Evolutionary conservation across 345 rosid genomes (phyloP).

Genomic region (Camelina hispida): DNA sequence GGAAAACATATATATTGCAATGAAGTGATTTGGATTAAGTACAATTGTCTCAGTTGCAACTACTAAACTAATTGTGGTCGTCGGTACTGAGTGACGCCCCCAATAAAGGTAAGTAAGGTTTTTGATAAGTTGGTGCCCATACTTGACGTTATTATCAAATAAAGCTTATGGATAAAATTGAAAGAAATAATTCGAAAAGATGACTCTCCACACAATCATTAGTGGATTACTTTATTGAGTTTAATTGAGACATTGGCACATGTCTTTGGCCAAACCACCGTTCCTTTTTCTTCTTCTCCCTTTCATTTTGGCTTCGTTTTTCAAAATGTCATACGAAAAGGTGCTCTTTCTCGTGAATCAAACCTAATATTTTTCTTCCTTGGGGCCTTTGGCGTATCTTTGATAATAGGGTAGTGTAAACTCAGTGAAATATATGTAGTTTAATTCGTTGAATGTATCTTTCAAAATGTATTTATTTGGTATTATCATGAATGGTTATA

Average conservation of each 20-base stretch:
- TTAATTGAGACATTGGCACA: slow-evolving; percentile 44
- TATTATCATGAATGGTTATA: too few species aligned
- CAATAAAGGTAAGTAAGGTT: slow-evolving; percentile 22
- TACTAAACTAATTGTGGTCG: slow-evolving; percentile 14
- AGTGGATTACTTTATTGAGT: slow-evolving; percentile 37
- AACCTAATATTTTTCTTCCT: neutral
- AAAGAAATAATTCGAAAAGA: slow-evolving; percentile 37
- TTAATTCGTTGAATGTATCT: too few species aligned
- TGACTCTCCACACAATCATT: slow-evolving; percentile 38
- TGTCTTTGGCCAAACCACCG: slow-evolving; percentile 42
- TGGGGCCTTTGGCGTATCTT: neutral
- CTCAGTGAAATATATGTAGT: too few species aligned
- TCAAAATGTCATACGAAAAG: slow-evolving; percentile 11
- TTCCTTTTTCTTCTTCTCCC: slow-evolving; percentile 15
- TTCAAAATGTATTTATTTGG: too few species aligned
- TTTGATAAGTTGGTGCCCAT: slow-evolving; percentile 42
- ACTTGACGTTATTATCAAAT: slow-evolving; percentile 32
- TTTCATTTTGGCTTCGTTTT: slow-evolving; percentile 26
- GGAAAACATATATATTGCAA: neutral
- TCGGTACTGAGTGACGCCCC: slow-evolving; percentile 31
- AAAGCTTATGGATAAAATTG: slow-evolving; percentile 37
- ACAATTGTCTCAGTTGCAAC: slow-evolving; percentile 36
- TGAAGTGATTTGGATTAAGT: slow-evolving; percentile 11
- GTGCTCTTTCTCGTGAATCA: neutral
- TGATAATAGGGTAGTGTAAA: neutral